Conservation (phyloP, 805 yeast genomes). For the Cyberlindnera suaveolens region DNA sequence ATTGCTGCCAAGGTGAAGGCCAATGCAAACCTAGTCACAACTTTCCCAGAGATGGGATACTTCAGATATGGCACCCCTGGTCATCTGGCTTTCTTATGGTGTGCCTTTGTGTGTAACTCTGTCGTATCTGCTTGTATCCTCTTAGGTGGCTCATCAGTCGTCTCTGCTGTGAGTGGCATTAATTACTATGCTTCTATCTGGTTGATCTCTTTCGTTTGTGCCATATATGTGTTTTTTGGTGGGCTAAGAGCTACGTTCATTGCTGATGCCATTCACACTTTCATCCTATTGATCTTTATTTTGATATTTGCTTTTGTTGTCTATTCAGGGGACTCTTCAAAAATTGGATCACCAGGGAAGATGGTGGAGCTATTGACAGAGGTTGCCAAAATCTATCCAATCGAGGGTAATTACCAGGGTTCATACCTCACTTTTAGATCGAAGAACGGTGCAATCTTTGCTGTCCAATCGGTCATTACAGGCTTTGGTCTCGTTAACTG, state of each 20-base stretch:
- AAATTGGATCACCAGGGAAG: constrained; percentile 30
- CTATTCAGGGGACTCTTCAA: constrained; percentile 10
- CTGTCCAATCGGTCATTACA: constrained; percentile 27
- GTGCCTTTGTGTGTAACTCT: constrained; percentile 35
- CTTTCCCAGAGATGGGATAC: constrained; percentile 35
- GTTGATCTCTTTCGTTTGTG: constrained; percentile 42
- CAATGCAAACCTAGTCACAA: constrained; percentile 32
- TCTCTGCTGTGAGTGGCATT: constrained; percentile 38
- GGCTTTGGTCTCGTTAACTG: constrained; percentile 31
- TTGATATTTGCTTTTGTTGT: constrained; percentile 25
- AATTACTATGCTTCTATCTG: constrained; percentile 39
- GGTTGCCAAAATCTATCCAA: constrained; percentile 27
- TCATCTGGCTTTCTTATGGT: constrained; percentile 32
- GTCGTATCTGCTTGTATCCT: constrained; percentile 36
- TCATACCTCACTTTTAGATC: constrained; percentile 33
- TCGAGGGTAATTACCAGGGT: constrained; percentile 29
- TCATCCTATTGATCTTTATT: constrained; percentile 35
- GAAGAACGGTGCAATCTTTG: constrained; percentile 27
- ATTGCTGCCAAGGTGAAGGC: constrained; percentile 31
- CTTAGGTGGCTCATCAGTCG: constrained; percentile 39
- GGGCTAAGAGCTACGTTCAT: constrained; percentile 48
- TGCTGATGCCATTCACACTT: constrained; percentile 46
- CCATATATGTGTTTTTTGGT: constrained; percentile 44
- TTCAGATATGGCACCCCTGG: constrained; percentile 36
- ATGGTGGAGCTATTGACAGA: constrained; percentile 38